phyloP scores from a whole-genome alignment of 1,284 basidiomycete genomes.

The Apiotrichum siamense region DNA sequence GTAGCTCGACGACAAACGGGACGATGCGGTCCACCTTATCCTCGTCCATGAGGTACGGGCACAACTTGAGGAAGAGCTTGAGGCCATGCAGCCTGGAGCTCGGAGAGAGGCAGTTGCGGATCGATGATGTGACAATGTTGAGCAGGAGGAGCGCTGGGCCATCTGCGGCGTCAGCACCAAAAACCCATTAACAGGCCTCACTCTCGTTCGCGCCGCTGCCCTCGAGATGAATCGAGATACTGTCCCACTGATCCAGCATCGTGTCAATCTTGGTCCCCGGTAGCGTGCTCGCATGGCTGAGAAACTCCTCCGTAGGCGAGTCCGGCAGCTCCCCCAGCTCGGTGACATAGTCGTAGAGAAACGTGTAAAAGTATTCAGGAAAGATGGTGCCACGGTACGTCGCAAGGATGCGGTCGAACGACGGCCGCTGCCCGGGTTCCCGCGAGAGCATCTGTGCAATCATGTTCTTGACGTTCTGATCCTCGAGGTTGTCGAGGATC shows the following conservation, averaged over 20 bases:
- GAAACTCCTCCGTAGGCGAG: slow-evolving; percentile 16
- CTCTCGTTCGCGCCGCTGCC: slow-evolving; percentile 24
- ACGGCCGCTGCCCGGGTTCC: slow-evolving; percentile 67
- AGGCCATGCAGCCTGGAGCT: slow-evolving; percentile 79
- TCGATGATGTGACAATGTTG: slow-evolving; percentile 79
- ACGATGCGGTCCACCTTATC: slow-evolving; percentile 90
- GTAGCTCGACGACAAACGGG: slow-evolving; percentile 81
- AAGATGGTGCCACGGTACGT: slow-evolving; percentile 73
- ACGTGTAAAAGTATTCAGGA: slow-evolving; percentile 88
- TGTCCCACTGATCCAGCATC: slow-evolving; percentile 43
- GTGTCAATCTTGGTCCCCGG: slow-evolving; percentile 38
- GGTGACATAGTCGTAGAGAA: slow-evolving; percentile 81
- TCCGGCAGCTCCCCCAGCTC: slow-evolving; percentile 61
- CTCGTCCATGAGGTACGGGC: slow-evolving; percentile 81
- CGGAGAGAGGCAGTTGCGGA: slow-evolving; percentile 80
- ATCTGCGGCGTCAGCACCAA: slow-evolving; percentile 49
- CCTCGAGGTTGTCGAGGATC: slow-evolving; percentile 70
- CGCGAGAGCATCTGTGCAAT: slow-evolving; percentile 86
- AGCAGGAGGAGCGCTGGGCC: slow-evolving; percentile 73
- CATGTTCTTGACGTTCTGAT: slow-evolving; percentile 67
- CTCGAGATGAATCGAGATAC: slow-evolving; percentile 36
- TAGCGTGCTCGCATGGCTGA: slow-evolving; percentile 21
- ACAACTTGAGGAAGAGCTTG: slow-evolving; percentile 79
- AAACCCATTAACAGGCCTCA: slow-evolving; percentile 18
- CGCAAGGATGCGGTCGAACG: slow-evolving; percentile 76